Percentiles rank a stretch among this genome's conserved stretches.
Evolutionary conservation across 2,329 filamentous ascomycete species (phyloP).

Genomic region (Microsporum canis): DNA sequence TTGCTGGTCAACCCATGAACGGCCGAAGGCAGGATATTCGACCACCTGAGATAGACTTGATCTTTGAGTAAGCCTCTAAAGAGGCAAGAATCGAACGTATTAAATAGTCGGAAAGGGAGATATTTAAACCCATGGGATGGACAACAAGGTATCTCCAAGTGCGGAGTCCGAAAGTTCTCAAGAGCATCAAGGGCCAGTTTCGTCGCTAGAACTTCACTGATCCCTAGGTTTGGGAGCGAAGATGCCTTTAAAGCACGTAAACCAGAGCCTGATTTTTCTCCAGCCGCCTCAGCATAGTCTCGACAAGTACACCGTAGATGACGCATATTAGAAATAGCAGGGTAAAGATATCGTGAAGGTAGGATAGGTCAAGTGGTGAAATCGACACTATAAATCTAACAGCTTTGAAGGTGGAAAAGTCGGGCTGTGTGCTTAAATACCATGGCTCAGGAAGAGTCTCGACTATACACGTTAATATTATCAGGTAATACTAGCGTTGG

Average conservation of each 20-base stretch:
- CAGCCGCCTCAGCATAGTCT: not conserved
- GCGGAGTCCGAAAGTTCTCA: constrained; percentile 4
- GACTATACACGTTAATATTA: not conserved
- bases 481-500: not conserved
- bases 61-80: constrained; percentile 15
- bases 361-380: not conserved
- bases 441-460: not conserved
- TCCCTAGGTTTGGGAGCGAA: constrained; percentile 2
- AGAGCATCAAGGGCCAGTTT: constrained; percentile 14
- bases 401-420: not conserved
- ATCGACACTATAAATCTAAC: not conserved
- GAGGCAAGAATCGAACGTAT: constrained; percentile 11
- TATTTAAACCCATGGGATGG: not conserved
- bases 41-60: constrained; percentile 12
- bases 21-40: not conserved
- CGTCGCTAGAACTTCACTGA: constrained; percentile 13
- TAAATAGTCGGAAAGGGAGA: constrained; percentile 12
- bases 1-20: constrained; percentile 8
- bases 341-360: not conserved
- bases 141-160: constrained; percentile 5
- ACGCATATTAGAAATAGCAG: not conserved
- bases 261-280: constrained; percentile 5
- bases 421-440: not conserved
- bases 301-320: not conserved
- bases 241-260: constrained; percentile 4